Percentiles rank a stretch among this genome's conserved stretches.
phyloP scores from a whole-genome alignment of 495 filamentous ascomycete species.

The Lindgomyces ingoldianus region DNA sequence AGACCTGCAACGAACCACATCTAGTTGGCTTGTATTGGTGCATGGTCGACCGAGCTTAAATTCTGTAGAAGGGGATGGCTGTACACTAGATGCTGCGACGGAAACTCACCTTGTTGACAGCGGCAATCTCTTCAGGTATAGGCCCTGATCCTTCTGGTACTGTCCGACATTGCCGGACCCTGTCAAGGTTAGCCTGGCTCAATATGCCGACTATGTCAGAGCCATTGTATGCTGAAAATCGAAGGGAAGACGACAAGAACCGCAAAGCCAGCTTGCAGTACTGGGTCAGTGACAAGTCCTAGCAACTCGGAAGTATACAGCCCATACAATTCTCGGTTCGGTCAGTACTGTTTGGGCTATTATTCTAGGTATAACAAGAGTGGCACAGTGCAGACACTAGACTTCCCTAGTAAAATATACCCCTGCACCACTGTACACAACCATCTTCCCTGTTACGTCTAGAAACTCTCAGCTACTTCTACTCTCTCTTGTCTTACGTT shows the following conservation, averaged over 20 bases:
- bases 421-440: slow-evolving; percentile 2
- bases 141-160: neutral
- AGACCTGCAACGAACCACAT: neutral
- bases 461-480: too few relatives aligned
- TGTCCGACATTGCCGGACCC: slow-evolving; percentile 1
- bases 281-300: slow-evolving; percentile 1
- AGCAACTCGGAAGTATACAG: slow-evolving; percentile 2
- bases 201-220: neutral
- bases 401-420: neutral
- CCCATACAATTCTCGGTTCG: slow-evolving; percentile 2
- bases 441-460: too few relatives aligned
- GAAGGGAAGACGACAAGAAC: slow-evolving; percentile 3
- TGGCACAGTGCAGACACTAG: slow-evolving; percentile 11
- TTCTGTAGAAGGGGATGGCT: neutral
- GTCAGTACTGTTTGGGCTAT: slow-evolving; percentile 2
- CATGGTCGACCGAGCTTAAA: slow-evolving; percentile 2
- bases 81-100: neutral
- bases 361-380: neutral
- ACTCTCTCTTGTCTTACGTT: too few relatives aligned
- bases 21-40: neutral
- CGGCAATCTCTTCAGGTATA: neutral
- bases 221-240: slow-evolving; percentile 1
- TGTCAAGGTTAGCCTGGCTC: slow-evolving; percentile 1
- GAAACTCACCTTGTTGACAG: slow-evolving; percentile 1
- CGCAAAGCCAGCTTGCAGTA: slow-evolving; percentile 2